phyloP scores from a whole-genome alignment of 495 filamentous ascomycete genomes.

The Lasiosphaeris hirsuta region DNA sequence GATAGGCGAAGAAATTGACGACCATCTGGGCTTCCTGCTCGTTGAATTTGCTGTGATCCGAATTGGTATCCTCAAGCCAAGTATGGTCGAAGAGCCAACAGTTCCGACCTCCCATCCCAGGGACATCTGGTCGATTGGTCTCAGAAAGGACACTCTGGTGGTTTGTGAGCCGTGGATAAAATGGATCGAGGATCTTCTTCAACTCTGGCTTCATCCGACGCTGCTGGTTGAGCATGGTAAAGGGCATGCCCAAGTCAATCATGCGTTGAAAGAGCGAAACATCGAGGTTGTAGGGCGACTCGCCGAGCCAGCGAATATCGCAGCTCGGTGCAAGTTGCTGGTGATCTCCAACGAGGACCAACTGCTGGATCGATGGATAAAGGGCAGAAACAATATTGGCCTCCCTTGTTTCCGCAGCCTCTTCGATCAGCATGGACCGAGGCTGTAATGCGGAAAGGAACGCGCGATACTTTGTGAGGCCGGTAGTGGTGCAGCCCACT shows the following conservation, averaged over 20 bases:
- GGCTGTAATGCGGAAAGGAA: constrained; percentile 70
- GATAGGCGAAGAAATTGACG: constrained; percentile 65
- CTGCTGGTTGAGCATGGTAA: constrained; percentile 58
- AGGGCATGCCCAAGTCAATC: constrained; percentile 64
- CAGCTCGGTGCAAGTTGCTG: constrained; percentile 50
- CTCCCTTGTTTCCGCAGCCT: constrained; percentile 57
- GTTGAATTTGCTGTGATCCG: constrained; percentile 69
- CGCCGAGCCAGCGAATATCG: constrained; percentile 60
- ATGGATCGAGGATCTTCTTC: constrained; percentile 53
- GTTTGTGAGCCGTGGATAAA: constrained; percentile 68
- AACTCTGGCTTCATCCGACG: constrained; percentile 73
- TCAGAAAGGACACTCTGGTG: constrained; percentile 59
- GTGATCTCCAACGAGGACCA: constrained; percentile 57
- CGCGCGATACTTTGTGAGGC: constrained; percentile 81
- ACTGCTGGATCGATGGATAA: constrained; percentile 51
- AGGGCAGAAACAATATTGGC: constrained; percentile 53
- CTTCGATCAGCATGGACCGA: constrained; percentile 53
- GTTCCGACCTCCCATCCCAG: constrained; percentile 73
- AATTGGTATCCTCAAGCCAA: constrained; percentile 63
- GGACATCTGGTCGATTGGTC: constrained; percentile 54
- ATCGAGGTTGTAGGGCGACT: constrained; percentile 61
- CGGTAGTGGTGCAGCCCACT: constrained; percentile 59
- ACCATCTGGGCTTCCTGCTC: constrained; percentile 75
- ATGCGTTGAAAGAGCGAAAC: constrained; percentile 59
- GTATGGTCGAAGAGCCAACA: constrained; percentile 71